These are phyloP conservation scores for Venturia effusa DNA, from an alignment of 2,329 filamentous ascomycete species.

Conservation along the genomic window DNA sequence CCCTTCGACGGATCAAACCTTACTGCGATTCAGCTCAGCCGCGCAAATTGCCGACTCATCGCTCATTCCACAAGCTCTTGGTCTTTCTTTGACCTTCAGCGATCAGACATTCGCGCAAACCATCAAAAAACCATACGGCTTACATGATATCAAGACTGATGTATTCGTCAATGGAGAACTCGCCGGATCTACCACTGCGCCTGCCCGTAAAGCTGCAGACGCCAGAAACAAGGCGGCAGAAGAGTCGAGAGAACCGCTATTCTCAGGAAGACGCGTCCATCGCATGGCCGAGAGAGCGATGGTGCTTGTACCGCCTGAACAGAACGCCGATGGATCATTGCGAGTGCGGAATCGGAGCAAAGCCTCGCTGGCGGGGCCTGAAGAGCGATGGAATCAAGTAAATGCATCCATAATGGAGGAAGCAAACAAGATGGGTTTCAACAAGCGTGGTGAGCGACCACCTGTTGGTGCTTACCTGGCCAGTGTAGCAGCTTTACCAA, in stretches of 20 bases:
- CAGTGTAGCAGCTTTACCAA: conserved; percentile 25
- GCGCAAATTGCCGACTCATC: neutral
- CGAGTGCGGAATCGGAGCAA: conserved; percentile 12
- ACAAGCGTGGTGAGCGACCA: conserved; percentile 22
- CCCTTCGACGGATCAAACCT: neutral
- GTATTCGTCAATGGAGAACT: conserved; percentile 37
- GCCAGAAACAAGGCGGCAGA: conserved; percentile 8
- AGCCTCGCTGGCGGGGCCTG: conserved; percentile 7
- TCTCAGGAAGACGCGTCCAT: conserved; percentile 29
- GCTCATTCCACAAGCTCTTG: conserved; percentile 15
- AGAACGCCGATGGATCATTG: conserved; percentile 18
- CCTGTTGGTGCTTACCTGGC: conserved; percentile 29
- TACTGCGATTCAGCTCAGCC: neutral
- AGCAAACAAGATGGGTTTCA: conserved; percentile 22
- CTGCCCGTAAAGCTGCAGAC: neutral
- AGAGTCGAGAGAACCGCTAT: conserved; percentile 17
- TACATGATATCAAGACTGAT: conserved; percentile 33
- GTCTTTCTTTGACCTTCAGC: conserved; percentile 15
- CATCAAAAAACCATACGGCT: conserved; percentile 11
- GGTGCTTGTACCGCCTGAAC: conserved; percentile 25
- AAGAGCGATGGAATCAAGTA: conserved; percentile 27
- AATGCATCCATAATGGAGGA: conserved; percentile 22
- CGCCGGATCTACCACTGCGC: conserved; percentile 14
- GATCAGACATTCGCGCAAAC: conserved; percentile 21
- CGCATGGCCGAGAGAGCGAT: conserved; percentile 33